A percentile compares a stretch with the other conserved stretches of the same genome.
Evolutionary conservation across 148 eudicot species (phyloP).

Genomic region (Arctostaphylos glauca): DNA sequence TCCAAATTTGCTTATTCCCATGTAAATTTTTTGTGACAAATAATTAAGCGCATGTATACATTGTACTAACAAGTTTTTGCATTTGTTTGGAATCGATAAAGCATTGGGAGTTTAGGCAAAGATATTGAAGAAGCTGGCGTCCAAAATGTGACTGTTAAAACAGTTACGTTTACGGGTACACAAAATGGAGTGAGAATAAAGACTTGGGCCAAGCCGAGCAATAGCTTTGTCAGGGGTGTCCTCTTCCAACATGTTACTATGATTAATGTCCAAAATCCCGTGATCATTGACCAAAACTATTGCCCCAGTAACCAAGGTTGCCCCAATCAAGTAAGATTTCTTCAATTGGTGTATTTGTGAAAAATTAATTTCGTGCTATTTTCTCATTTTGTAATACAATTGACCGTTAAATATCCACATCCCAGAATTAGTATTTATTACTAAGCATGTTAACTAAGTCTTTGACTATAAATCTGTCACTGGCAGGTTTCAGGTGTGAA

Average conservation of each 20-base stretch:
- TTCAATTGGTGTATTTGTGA: not conserved
- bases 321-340: conserved; percentile 22
- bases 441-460: too few relatives aligned
- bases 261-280: conserved; percentile 48
- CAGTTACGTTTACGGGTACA: conserved; percentile 28
- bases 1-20: not conserved
- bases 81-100: conserved; percentile 11
- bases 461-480: not conserved
- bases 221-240: conserved; percentile 28
- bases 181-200: conserved; percentile 55
- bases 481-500: conserved; percentile 44
- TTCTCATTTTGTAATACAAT: not conserved
- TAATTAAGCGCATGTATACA: not conserved
- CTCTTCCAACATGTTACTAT: conserved; percentile 36
- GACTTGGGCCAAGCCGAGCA: conserved; percentile 38
- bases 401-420: not conserved
- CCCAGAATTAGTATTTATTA: not conserved
- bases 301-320: conserved; percentile 37
- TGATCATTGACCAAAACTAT: conserved; percentile 54
- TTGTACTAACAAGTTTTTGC: not conserved
- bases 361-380: not conserved
- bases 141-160: conserved; percentile 46
- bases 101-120: conserved; percentile 59
- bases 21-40: not conserved
- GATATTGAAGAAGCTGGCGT: conserved; percentile 27